Evolutionary conservation across 2,329 filamentous ascomycete genomes (phyloP), one percentile per base, ranked within the genome.

Genomic region (Phialophora verrucosa): DNA sequence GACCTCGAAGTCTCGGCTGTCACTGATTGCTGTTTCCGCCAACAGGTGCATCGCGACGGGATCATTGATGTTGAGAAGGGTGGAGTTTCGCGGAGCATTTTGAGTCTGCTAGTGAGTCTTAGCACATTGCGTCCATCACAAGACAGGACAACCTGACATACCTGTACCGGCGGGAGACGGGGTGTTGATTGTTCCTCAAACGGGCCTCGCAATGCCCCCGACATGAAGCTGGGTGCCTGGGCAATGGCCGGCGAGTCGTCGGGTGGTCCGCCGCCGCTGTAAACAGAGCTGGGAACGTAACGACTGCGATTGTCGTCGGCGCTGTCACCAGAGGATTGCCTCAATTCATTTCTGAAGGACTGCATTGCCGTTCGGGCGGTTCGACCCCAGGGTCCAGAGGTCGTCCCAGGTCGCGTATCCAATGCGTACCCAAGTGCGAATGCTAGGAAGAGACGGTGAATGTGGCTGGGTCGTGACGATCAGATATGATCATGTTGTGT

Each of bases 11-110:
- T 88, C 83, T 75, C 89, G 90, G 81, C 93, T 96, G 79, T 99
- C 95, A 66, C 89, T 87, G 67, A 99, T 87, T 23, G 95, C 95
- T 23, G 92, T 98, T 81, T 98, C 94, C 68, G 95, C 93, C 65
- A 99, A 85, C 55, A 99, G 82, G 77, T 98, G 96, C 76, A 97
- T 89, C 73, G 93, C 90, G 53, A 99, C 84, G 0, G 84, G 84
- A 73, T 89, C 87, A 70, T 80, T 83, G 63, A 78, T 73, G 62
- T 82, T 80, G 2, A 73, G 62, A 12, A 67, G 50, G 23, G 64
- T 61, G 4, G 71, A 72, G 32, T 68, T 64, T 53, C 70, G 67
- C 10, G 59, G 53, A 20, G 32, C 31, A 20, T 56, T 68, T 44
- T 60, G 68, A 27, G 29, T 47, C 32, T 49, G 56, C 66, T 66